Conservation (phyloP, 192 early-diverging fungal species). For the Funneliformis geosporum region DNA sequence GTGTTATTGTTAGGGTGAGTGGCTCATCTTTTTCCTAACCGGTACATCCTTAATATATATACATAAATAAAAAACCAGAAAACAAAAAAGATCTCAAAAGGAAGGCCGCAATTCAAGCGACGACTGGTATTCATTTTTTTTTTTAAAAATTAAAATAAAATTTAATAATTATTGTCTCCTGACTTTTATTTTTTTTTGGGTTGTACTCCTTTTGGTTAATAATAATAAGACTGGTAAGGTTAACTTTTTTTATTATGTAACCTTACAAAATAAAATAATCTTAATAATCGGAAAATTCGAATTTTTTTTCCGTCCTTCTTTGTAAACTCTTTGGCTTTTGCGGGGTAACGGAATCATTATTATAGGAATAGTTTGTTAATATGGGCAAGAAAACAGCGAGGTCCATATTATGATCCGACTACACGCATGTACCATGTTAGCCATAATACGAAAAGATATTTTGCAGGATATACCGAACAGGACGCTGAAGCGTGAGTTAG, state of each 20-base stretch:
- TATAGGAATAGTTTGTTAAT: constrained; percentile 51
- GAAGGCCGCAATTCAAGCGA: constrained; percentile 24
- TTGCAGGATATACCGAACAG: constrained; percentile 43
- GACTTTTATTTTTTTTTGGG: neutral
- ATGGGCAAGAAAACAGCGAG: constrained; percentile 47
- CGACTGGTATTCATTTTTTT: constrained; percentile 26
- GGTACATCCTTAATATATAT: neutral
- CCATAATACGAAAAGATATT: constrained; percentile 45
- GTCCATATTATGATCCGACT: constrained; percentile 50
- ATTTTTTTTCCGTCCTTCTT: constrained; percentile 1
- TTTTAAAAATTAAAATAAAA: neutral
- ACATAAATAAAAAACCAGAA: neutral
- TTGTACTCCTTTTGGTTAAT: constrained; percentile 7
- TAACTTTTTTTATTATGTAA: neutral
- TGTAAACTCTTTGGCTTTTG: neutral
- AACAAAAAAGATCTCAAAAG: constrained; percentile 19
- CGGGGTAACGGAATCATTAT: neutral
- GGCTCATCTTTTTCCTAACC: constrained; percentile 11
- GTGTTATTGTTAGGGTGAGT: neutral
- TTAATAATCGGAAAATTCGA: neutral
- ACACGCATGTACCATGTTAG: constrained; percentile 51
- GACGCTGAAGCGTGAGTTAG: constrained; percentile 39
- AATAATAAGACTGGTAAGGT: constrained; percentile 5
- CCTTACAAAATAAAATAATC: neutral
- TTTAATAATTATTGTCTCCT: neutral